Evolutionary conservation across 805 yeast genomes (phyloP).

Genomic region (Metschnikowia gruessii): DNA sequence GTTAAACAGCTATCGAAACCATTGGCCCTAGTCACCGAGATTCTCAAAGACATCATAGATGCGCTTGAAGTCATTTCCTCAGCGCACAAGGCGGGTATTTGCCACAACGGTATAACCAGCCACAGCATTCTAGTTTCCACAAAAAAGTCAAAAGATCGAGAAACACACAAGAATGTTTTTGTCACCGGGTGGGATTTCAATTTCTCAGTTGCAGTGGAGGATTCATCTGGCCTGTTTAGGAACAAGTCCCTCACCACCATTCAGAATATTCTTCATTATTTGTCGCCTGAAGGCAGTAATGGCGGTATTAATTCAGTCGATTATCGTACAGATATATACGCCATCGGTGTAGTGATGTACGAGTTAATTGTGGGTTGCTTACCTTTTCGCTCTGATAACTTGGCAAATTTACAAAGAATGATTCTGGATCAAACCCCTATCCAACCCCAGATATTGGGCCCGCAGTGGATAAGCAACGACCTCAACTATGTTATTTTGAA

Average conservation of each 20-base stretch:
- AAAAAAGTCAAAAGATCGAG: conserved; percentile 5
- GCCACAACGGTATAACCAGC: conserved; percentile 47
- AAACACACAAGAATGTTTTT: conserved; percentile 24
- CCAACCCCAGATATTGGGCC: conserved; percentile 34
- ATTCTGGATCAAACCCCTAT: conserved; percentile 41
- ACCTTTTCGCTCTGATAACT: conserved; percentile 43
- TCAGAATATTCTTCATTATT: conserved; percentile 42
- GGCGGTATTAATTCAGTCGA: conserved; percentile 39
- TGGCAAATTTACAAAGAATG: conserved; percentile 37
- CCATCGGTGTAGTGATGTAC: conserved; percentile 49
- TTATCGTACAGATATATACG: conserved; percentile 47
- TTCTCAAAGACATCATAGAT: conserved; percentile 25
- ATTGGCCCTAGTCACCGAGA: conserved; percentile 19
- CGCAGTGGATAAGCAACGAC: conserved; percentile 26
- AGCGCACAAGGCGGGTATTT: conserved; percentile 40
- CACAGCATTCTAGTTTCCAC: conserved; percentile 37
- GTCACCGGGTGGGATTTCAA: conserved; percentile 50
- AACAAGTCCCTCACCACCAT: conserved; percentile 38
- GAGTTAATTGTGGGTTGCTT: conserved; percentile 45
- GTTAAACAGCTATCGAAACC: conserved; percentile 21
- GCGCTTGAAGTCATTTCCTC: conserved; percentile 22
- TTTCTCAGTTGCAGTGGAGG: conserved; percentile 42
- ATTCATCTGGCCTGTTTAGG: conserved; percentile 41
- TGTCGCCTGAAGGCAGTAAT: conserved; percentile 51
- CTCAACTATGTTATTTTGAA: conserved; percentile 42